Conservation (phyloP, 2,329 filamentous ascomycete genomes). For the Myriosclerotinia scirpicola region DNA sequence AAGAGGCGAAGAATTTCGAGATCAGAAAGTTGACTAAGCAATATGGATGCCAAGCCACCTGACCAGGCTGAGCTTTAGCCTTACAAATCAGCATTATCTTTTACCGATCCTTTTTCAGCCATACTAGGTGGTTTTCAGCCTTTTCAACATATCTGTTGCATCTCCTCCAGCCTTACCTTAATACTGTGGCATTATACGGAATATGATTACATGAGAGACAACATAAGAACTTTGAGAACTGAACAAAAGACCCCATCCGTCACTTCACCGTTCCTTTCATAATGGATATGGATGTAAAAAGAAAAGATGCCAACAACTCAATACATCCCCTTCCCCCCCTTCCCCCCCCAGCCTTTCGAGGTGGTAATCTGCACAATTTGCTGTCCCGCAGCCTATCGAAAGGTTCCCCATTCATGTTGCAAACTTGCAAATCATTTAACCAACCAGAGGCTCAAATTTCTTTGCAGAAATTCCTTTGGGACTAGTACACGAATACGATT, state of each 20-base stretch:
- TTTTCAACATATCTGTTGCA: too few relatives aligned
- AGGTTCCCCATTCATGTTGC: too few relatives aligned
- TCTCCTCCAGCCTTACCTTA: too few relatives aligned
- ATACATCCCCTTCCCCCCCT: background rate
- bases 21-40: conserved; percentile 1
- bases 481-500: conserved; percentile 24
- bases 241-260: too few relatives aligned
- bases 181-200: too few relatives aligned
- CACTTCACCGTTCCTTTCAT: too few relatives aligned
- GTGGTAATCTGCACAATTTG: conserved; percentile 18
- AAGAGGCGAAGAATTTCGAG: conserved; percentile 17
- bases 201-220: too few relatives aligned
- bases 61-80: background rate
- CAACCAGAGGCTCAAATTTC: conserved; percentile 2
- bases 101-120: background rate
- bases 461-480: background rate
- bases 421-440: too few relatives aligned
- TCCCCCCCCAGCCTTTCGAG: conserved; percentile 2
- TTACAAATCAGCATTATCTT: background rate
- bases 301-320: background rate
- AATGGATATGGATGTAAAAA: too few relatives aligned
- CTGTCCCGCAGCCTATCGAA: conserved; percentile 3
- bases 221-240: too few relatives aligned
- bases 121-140: too few relatives aligned
- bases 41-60: background rate